Evolutionary conservation across 2,329 filamentous ascomycete genomes (phyloP), one percentile per base, ranked within the genome.

Genomic region (Colletotrichum higginsianum): DNA sequence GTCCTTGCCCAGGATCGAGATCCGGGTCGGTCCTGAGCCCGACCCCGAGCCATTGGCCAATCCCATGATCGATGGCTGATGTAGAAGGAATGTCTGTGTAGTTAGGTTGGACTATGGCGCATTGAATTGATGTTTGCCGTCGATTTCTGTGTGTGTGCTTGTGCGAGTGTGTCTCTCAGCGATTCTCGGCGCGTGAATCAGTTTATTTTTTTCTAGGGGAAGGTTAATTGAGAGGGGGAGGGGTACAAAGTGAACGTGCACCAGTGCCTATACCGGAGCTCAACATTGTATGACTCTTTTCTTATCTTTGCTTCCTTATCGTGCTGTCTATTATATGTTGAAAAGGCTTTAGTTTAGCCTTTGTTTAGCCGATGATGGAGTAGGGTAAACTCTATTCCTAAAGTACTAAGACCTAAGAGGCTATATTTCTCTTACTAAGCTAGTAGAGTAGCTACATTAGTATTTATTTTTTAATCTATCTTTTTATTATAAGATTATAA

Each of bases 1-100:
- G 76, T 98, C 94, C 78, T 94, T 93, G 76, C 95, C 95, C 71
- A 99, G 86, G 76, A 99, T 97, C 46, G 89, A 87, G 79, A 98
- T 94, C 79, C 85, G 83, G 61, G 88, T 88, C 38, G 89, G 89
- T 74, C 80, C 80, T 26, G 74, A 26, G 46, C 65, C 68, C 46
- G 38, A 53, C 18, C 35, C 47, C 77, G 67, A 61, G 35, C 57
- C 69, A 68, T 74, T 75, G 72, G 62, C 50, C 61, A 50, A 55
- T 61, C 61, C 62, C 74, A 68, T 75, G 50, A 47, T 71, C 53
- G 50, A 53, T 23, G 57, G 46, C 49, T 5, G 21, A 61, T 23
- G 13, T 61, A 42, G 38, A 6, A 16, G n/a, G 16, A 40, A n/a
- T 26, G 11, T 9, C 8, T 13, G 30, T 11, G 23, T n/a, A 13